These are phyloP conservation scores for Camelina neglecta DNA, from an alignment of 345 rosid genomes.

Conservation along the genomic window DNA sequence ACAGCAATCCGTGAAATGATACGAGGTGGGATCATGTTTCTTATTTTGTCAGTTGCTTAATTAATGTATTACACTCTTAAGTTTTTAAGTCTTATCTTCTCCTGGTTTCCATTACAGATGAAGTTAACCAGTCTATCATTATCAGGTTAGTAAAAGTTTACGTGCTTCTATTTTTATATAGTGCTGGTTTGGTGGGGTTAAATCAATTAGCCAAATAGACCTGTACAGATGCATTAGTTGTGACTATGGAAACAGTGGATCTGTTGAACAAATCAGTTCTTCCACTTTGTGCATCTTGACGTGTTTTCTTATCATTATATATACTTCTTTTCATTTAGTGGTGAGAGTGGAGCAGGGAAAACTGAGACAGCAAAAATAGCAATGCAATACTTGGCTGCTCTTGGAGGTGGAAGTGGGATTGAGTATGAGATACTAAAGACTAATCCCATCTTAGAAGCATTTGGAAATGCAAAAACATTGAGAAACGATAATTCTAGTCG, in stretches of 20 bases:
- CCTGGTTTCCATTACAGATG: constrained; percentile 64
- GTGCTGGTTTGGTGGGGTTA: not conserved
- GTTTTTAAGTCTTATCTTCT: constrained; percentile 33
- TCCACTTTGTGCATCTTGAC: constrained; percentile 25
- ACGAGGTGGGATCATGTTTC: constrained; percentile 61
- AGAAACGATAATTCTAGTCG: constrained; percentile 99
- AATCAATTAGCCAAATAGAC: not conserved
- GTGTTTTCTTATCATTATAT: constrained; percentile 32
- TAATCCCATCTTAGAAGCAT: constrained; percentile 94
- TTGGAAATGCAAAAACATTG: constrained; percentile 95
- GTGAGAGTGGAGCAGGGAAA: constrained; percentile 99
- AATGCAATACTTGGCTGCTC: constrained; percentile 98
- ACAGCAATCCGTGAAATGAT: constrained; percentile 85
- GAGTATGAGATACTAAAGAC: constrained; percentile 96
- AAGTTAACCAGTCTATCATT: constrained; percentile 97
- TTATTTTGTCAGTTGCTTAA: constrained; percentile 15
- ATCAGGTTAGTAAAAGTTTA: constrained; percentile 70
- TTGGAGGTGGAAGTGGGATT: constrained; percentile 99
- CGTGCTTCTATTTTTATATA: constrained; percentile 5
- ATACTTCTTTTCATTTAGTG: constrained; percentile 57
- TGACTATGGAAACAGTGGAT: no score
- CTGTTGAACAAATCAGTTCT: not conserved
- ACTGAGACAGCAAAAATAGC: constrained; percentile 99
- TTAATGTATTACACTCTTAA: not conserved
- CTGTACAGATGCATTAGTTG: not conserved